Conservation (phyloP, 164 flowering plant genomes). For the Cinnamomum micranthum region DNA sequence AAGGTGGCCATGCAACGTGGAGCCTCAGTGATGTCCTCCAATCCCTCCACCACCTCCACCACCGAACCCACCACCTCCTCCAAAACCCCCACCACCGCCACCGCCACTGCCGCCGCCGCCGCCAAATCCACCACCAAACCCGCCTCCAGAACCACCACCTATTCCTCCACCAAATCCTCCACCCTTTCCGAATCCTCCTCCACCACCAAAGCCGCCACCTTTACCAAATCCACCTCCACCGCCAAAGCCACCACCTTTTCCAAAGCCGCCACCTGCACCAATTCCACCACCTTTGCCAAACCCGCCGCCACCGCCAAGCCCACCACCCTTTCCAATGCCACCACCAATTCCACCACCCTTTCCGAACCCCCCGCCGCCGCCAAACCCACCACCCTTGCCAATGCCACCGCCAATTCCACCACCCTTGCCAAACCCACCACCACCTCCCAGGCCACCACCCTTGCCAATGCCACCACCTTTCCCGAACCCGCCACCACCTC, state of each 20-base stretch:
- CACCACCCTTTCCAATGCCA: conserved; percentile 6
- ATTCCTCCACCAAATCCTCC: background rate
- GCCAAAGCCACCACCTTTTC: conserved; percentile 23
- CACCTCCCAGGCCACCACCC: conserved; percentile 19
- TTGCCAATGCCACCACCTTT: conserved; percentile 21
- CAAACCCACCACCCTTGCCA: background rate
- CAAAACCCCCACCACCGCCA: background rate
- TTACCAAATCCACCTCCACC: background rate
- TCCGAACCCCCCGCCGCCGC: background rate
- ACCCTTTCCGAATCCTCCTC: conserved; percentile 13
- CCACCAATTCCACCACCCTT: background rate
- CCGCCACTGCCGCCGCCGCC: conserved; percentile 15
- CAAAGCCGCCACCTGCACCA: conserved; percentile 18
- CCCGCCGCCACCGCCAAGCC: conserved; percentile 21
- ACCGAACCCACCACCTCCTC: conserved; percentile 14
- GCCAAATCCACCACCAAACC: conserved; percentile 14
- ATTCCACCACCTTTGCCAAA: conserved; percentile 9
- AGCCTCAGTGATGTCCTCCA: conserved; percentile 17
- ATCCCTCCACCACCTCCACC: conserved; percentile 15
- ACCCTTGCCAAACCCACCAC: conserved; percentile 13
- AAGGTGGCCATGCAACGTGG: conserved; percentile 9
- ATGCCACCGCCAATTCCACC: background rate
- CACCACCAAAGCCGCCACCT: conserved; percentile 10
- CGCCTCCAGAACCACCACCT: background rate
- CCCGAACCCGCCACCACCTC: conserved; percentile 5